Evolutionary conservation across 192 early-diverging fungal species (phyloP).

Genomic region (Phycomyces nitens): DNA sequence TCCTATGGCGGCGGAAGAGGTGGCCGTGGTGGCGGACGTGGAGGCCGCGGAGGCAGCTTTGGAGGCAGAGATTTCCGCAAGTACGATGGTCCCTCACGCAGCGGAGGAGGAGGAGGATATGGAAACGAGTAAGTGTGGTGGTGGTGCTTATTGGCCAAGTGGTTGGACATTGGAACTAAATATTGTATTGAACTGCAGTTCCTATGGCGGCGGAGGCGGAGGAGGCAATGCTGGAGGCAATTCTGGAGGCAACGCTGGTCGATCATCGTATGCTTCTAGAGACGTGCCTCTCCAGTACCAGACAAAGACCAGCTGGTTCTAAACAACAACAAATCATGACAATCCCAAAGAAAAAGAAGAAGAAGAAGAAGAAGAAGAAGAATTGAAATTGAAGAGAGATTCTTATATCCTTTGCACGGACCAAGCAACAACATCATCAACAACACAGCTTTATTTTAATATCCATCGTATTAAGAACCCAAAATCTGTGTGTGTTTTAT

Average conservation of each 20-base stretch:
- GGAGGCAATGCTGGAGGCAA: neutral
- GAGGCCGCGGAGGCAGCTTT: constrained; percentile 23
- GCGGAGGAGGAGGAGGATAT: constrained; percentile 6
- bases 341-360: no score
- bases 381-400: no score
- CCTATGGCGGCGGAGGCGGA: constrained; percentile 12
- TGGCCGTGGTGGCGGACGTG: constrained; percentile 28
- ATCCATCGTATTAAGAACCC: no score
- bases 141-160: no score
- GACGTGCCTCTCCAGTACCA: constrained; percentile 30
- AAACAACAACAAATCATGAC: neutral
- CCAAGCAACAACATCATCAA: no score
- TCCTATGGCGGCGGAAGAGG: constrained; percentile 21
- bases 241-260: neutral
- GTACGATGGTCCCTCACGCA: neutral
- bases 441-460: no score
- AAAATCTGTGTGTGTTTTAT: no score
- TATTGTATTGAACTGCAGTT: no score
- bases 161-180: no score
- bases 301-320: constrained; percentile 43
- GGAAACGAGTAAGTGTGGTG: constrained; percentile 12
- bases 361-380: no score
- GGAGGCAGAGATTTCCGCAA: constrained; percentile 25
- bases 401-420: no score
- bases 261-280: constrained; percentile 1